These are phyloP conservation scores for Poa annua DNA, from an alignment of 176 grass and related monocot species.

Conservation along the genomic window DNA sequence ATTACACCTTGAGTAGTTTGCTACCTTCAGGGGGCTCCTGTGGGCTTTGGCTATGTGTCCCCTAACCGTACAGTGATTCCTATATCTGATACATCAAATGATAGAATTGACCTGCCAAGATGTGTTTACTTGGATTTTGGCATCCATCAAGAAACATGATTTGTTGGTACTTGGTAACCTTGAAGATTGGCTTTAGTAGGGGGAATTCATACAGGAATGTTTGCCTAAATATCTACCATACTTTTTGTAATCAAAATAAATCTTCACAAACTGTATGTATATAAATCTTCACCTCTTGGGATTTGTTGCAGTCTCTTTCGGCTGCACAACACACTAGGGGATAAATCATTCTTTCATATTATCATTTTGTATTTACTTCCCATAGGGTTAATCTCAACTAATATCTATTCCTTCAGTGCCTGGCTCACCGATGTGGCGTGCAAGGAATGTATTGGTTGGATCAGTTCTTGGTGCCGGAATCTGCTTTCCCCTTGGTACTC, in stretches of 20 bases:
- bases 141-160: conserved; percentile 14
- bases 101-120: conserved; percentile 7
- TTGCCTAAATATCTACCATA: not conserved
- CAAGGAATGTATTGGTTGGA: conserved; percentile 82
- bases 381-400: conserved; percentile 12
- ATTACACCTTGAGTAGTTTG: too few relatives aligned
- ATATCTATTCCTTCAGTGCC: conserved; percentile 62
- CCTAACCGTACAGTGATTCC: not conserved
- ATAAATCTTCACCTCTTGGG: not conserved
- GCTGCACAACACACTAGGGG: not conserved
- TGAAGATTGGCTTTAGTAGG: not conserved
- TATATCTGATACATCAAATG: not conserved
- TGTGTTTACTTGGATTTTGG: not conserved
- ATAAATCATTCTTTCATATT: not conserved
- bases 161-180: not conserved
- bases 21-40: not conserved
- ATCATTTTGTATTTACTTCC: conserved; percentile 20
- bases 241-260: not conserved
- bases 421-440: conserved; percentile 80
- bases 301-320: not conserved
- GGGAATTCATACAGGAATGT: conserved; percentile 13
- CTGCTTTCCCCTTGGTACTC: conserved; percentile 84
- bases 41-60: not conserved
- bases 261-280: conserved; percentile 15
- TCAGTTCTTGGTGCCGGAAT: conserved; percentile 87